These are phyloP conservation scores for Obelidium mucronatum DNA, from an alignment of 192 early-diverging fungal species.

Conservation along the genomic window DNA sequence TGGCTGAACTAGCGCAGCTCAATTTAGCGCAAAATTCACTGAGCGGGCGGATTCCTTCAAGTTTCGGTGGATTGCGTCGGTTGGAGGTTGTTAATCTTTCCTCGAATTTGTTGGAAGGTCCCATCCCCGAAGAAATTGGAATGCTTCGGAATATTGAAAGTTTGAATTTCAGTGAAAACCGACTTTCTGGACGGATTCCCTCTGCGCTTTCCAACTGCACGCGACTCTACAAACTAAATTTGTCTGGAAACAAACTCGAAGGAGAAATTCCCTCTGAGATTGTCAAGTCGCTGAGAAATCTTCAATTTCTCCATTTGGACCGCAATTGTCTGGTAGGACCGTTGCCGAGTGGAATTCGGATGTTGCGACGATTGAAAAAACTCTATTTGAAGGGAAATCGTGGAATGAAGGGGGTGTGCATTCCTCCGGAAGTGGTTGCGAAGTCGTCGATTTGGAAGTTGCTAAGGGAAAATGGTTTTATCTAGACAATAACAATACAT, in stretches of 20 bases:
- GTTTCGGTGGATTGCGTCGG: background rate
- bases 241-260: background rate
- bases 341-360: background rate
- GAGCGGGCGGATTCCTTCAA: no score
- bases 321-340: background rate
- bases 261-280: background rate
- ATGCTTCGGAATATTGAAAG: background rate
- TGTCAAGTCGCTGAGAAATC: background rate
- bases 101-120: background rate
- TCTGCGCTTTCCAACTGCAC: background rate
- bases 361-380: background rate
- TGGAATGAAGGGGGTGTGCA: background rate
- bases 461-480: conserved; percentile 5
- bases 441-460: conserved; percentile 2
- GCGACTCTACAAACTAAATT: background rate
- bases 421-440: background rate
- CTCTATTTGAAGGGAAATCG: conserved; percentile 7
- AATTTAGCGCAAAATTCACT: no score
- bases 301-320: background rate
- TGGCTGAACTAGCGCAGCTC: background rate
- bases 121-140: background rate
- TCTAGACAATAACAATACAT: background rate
- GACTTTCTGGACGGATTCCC: background rate
- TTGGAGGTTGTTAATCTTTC: background rate
- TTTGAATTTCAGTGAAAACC: background rate